A percentile compares a stretch with the other conserved stretches of the same genome.
Evolutionary conservation across 164 flowering plant genomes (phyloP).

Genomic region (Vitis riparia): DNA sequence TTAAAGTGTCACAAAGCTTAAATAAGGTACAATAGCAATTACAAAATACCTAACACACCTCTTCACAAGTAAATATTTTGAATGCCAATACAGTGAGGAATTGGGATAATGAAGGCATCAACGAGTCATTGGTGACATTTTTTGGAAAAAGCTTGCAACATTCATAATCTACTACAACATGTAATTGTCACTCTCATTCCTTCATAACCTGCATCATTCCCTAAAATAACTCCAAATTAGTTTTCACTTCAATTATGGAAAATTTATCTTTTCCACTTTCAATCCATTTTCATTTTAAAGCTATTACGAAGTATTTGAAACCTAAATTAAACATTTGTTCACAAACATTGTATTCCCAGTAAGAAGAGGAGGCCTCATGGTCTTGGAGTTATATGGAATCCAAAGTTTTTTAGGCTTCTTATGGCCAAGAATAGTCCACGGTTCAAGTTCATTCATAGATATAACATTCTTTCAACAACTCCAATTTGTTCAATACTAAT

Average conservation of each 20-base stretch:
- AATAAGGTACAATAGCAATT: neutral
- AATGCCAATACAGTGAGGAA: slow-evolving; percentile 84
- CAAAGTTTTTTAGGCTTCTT: slow-evolving; percentile 89
- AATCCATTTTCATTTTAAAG: slow-evolving; percentile 97
- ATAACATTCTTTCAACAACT: slow-evolving; percentile 18
- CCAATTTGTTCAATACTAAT: slow-evolving; percentile 19
- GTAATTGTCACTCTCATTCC: too few species aligned
- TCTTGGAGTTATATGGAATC: slow-evolving; percentile 86
- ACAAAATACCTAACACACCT: slow-evolving; percentile 39
- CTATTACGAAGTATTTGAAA: too few species aligned
- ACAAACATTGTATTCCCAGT: slow-evolving; percentile 37
- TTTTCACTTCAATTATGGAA: too few species aligned
- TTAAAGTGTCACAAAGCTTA: neutral
- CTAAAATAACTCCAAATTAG: too few species aligned
- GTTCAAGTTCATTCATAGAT: slow-evolving; percentile 40
- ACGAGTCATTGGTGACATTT: slow-evolving; percentile 58
- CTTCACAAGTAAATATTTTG: slow-evolving; percentile 65
- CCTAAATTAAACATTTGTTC: slow-evolving; percentile 45
- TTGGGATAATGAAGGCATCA: slow-evolving; percentile 91
- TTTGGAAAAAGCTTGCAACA: slow-evolving; percentile 42
- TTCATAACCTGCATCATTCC: too few species aligned
- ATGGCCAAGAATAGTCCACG: slow-evolving; percentile 87
- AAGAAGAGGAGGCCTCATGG: slow-evolving; percentile 78
- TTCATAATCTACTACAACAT: too few species aligned
- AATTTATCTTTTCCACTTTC: slow-evolving; percentile 31